Conservation (phyloP, 257 asterid genomes). For the Fraxinus cuspidata region DNA sequence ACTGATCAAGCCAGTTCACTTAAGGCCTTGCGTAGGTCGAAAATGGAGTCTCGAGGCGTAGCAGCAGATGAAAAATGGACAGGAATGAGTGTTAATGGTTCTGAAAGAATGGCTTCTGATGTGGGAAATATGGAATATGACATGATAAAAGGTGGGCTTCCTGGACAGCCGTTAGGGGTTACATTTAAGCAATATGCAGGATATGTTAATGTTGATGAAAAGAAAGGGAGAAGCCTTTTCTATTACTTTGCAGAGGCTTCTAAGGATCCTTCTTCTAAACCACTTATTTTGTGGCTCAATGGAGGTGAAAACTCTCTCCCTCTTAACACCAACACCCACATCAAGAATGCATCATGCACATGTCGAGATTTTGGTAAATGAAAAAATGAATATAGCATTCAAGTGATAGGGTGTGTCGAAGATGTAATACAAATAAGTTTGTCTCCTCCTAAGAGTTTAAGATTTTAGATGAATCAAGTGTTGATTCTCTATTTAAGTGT, state of each 20-base stretch:
- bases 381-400: too few species aligned
- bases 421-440: too few species aligned
- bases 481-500: too few species aligned
- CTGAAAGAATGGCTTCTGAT: background rate
- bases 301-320: constrained; percentile 33
- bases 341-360: too few species aligned
- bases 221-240: constrained; percentile 38
- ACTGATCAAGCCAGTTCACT: constrained; percentile 34
- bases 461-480: too few species aligned
- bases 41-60: constrained; percentile 7
- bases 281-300: constrained; percentile 49
- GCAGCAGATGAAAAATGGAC: constrained; percentile 13
- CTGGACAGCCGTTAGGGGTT: constrained; percentile 39
- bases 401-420: too few species aligned
- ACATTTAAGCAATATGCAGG: constrained; percentile 47
- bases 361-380: too few species aligned
- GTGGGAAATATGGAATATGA: constrained; percentile 42
- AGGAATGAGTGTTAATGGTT: background rate
- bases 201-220: constrained; percentile 33
- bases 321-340: background rate
- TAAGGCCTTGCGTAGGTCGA: constrained; percentile 31
- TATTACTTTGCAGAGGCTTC: constrained; percentile 42
- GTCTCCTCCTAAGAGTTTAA: too few species aligned
- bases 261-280: constrained; percentile 31
- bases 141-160: constrained; percentile 38